These are phyloP conservation scores for Fusarium penzigii DNA, from an alignment of 2,329 filamentous ascomycete genomes.

Conservation along the genomic window DNA sequence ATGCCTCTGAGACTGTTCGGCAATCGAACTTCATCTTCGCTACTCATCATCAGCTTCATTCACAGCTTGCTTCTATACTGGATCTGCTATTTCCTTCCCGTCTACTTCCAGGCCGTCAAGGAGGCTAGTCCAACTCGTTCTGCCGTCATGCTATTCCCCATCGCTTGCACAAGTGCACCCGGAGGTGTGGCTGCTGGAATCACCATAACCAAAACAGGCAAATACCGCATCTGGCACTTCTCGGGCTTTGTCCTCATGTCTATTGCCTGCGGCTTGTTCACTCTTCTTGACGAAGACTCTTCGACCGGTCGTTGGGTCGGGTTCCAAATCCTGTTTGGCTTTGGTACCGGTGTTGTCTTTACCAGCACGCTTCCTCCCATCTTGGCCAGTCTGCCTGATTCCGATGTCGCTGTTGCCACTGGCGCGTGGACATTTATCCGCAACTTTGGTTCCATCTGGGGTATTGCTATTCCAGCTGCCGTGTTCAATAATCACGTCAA, in stretches of 20 bases:
- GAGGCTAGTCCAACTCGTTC: constrained; percentile 33
- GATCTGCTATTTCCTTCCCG: constrained; percentile 43
- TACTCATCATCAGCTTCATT: constrained; percentile 21
- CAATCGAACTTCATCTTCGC: constrained; percentile 39
- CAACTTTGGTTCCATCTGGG: constrained; percentile 49
- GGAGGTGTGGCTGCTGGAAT: constrained; percentile 29
- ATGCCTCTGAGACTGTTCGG: constrained; percentile 47
- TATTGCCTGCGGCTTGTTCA: constrained; percentile 44
- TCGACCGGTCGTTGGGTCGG: constrained; percentile 41
- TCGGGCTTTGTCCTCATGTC: constrained; percentile 36
- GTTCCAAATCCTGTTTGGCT: constrained; percentile 41
- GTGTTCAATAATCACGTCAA: constrained; percentile 35
- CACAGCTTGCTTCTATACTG: constrained; percentile 34
- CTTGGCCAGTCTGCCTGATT: constrained; percentile 40
- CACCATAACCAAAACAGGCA: constrained; percentile 33
- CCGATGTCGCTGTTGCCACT: constrained; percentile 39
- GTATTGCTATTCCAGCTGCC: constrained; percentile 43
- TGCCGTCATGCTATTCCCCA: constrained; percentile 34
- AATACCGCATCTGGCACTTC: constrained; percentile 36
- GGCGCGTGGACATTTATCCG: constrained; percentile 48
- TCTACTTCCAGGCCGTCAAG: constrained; percentile 50
- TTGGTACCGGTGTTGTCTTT: constrained; percentile 45
- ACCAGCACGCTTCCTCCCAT: constrained; percentile 44
- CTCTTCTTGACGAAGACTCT: constrained; percentile 40
- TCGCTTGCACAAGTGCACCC: constrained; percentile 25